Evolutionary conservation across 2,329 filamentous ascomycete genomes (phyloP).

Genomic region (Neocatenulostroma microsporum): DNA sequence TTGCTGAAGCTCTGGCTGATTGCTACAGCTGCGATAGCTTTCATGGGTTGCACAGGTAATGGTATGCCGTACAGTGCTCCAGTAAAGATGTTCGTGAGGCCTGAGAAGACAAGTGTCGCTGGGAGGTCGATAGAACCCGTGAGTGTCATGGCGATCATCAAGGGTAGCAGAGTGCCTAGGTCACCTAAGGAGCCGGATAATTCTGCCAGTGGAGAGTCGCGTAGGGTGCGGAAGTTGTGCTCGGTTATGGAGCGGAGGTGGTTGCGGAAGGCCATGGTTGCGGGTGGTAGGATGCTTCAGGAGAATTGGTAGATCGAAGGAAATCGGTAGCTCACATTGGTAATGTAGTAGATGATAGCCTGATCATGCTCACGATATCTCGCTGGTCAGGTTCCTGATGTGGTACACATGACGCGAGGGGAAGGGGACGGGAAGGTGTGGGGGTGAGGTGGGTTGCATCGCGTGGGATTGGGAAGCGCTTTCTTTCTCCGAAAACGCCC

Average conservation of each 20-base stretch:
- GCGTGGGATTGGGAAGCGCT: too few relatives aligned
- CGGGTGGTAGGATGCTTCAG: too few relatives aligned
- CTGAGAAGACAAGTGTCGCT: slow-evolving; percentile 80
- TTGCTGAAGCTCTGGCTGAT: slow-evolving; percentile 61
- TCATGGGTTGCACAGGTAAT: slow-evolving; percentile 82
- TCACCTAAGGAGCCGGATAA: slow-evolving; percentile 85
- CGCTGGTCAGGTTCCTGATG: too few relatives aligned
- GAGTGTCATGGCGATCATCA: slow-evolving; percentile 77
- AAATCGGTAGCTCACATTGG: too few relatives aligned
- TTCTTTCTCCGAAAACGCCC: too few relatives aligned
- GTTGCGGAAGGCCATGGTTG: slow-evolving; percentile 7
- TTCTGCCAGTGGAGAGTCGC: slow-evolving; percentile 56
- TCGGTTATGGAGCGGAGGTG: slow-evolving; percentile 21
- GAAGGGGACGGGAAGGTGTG: too few relatives aligned
- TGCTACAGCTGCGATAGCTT: slow-evolving; percentile 86
- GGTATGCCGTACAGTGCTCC: slow-evolving; percentile 80
- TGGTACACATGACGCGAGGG: too few relatives aligned
- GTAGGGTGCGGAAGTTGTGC: slow-evolving; percentile 52
- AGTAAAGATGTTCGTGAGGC: slow-evolving; percentile 76
- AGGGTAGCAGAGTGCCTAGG: slow-evolving; percentile 78
- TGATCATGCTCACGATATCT: too few relatives aligned
- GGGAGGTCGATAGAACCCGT: slow-evolving; percentile 73
- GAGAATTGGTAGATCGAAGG: too few relatives aligned
- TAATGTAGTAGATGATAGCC: too few relatives aligned
- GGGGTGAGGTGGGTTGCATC: too few relatives aligned